These are phyloP conservation scores for Russula olivacea DNA, from an alignment of 768 basidiomycete species.

Conservation along the genomic window DNA sequence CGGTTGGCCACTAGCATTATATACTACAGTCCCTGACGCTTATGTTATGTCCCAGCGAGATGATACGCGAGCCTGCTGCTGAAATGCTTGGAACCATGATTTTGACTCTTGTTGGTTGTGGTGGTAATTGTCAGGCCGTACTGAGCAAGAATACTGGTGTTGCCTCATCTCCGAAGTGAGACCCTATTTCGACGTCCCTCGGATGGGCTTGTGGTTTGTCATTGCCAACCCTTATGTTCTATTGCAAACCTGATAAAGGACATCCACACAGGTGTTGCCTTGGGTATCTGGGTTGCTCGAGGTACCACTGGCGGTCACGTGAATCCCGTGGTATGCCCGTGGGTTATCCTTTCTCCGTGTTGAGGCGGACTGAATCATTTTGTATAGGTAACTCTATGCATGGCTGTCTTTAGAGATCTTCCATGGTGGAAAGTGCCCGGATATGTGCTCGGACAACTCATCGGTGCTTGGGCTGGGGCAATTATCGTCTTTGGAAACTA, in stretches of 20 bases:
- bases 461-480: constrained; percentile 56
- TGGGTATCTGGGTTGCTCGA: constrained; percentile 63
- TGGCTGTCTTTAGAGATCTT: constrained; percentile 66
- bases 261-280: constrained; percentile 40
- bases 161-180: constrained; percentile 27
- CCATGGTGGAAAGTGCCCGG: constrained; percentile 76
- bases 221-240: neutral
- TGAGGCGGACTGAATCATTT: neutral
- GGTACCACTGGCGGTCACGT: constrained; percentile 67
- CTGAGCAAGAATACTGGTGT: constrained; percentile 25
- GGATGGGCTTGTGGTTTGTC: constrained; percentile 28
- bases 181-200: constrained; percentile 22
- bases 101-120: constrained; percentile 26
- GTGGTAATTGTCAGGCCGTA: constrained; percentile 27
- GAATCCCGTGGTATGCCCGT: constrained; percentile 32
- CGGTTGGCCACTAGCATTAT: constrained; percentile 15
- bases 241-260: neutral
- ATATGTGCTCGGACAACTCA: constrained; percentile 56
- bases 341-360: neutral
- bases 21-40: neutral
- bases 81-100: constrained; percentile 30
- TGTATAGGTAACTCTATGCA: constrained; percentile 56
- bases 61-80: constrained; percentile 27
- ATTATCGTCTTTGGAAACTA: constrained; percentile 59
- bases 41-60: neutral